Evolutionary conservation across 1,284 basidiomycete genomes (phyloP), one percentile per base, ranked within the genome.

Genomic region (Moesziomyces sp.): DNA sequence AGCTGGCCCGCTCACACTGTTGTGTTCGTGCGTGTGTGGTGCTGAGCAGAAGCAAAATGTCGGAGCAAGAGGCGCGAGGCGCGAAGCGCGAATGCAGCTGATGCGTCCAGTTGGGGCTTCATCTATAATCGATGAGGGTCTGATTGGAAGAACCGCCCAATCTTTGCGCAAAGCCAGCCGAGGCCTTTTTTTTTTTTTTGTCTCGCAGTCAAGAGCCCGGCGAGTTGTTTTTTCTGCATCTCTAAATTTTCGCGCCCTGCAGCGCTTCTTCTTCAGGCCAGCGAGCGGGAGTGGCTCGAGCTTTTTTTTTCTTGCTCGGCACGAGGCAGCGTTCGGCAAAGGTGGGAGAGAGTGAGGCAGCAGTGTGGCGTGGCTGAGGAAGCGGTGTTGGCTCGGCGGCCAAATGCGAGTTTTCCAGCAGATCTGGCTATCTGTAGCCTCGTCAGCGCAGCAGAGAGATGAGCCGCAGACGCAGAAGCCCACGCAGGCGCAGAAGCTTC

Each of bases 371-470:
- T 33, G 30, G 30, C 30, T 33, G 30, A n/a, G 55, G 38, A 45
- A 47, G 47, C 23, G n/a, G 19, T n/a, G 23, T 23, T 46, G 44
- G 28, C 28, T 18, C 30, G 40, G 42, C 38, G 30, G 23, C 46
- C 28, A 30, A 24, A 53, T 16, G 58, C 38, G 46, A 46, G 52
- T 53, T 49, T 47, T 48, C 30, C 47, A 69, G 66, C 47, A 69
- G 66, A 69, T 69, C 66, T 68, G 51, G 56, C 52, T 68, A 61
- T 68, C 58, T 68, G 14, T 58, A 16, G 47, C 52, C 24, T 58
- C 59, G 62, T 58, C 59, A 5, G 16, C 16, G 38, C 18, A 18
- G 14, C 21, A 33, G 30, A 33, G 7, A 28, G 26, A 28, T 28
- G 30, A 11, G 30, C 2, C 8, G 8, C 30, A 33, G 30, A 33